Base-by-base conservation (phyloP, 805 yeast species). In the Schizosaccharomyces pombe region DNA sequence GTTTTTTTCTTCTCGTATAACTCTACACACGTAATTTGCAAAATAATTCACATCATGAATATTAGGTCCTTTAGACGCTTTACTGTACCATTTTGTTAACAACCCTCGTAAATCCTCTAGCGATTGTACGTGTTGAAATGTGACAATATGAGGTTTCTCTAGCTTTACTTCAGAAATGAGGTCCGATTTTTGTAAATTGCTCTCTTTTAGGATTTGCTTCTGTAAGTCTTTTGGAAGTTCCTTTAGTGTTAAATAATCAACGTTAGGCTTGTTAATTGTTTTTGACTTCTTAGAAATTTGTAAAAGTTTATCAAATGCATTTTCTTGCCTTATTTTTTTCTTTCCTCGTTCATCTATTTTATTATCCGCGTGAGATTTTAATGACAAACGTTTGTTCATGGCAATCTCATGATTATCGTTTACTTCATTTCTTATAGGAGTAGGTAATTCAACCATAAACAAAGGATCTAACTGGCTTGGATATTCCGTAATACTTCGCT, bases 351-450 rank as follows among this genome's bases (percentile, higher is more conserved):
- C 22, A 11, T 37, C 22, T 11, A 5, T 24, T 16, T 37, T 37
- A 11, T 6, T 19, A 2, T 1, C 11, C 22, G 22, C 24, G 9
- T 37, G 43, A n/a, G 11, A 16, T 57, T 57, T 51, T 19, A 47
- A 24, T 53, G 51, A 12, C 56, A 30, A 24, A 12, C 43, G 30
- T 19, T 40, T 57, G 57, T 26, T 63, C 53, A 34, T 56, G 57
- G 24, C 57, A 53, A 2, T 62, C 59, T 16, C 55, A n/a, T 40
- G 52, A 52, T 28, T 56, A 33, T 37, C 57, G 53, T 47, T 55
- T 37, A 52, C 60, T 22, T 61, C 55, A 49, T 59, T 65, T 43
- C 59, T 60, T 51, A 68, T 69, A 1, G 68, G 68, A 12, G 71
- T 57, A 39, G 62, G 64, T 62, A 61, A 65, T 55, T 70, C 72